Base-by-base conservation (phyloP, 2,329 filamentous ascomycete genomes). In the Scedosporium dehoogii region DNA sequence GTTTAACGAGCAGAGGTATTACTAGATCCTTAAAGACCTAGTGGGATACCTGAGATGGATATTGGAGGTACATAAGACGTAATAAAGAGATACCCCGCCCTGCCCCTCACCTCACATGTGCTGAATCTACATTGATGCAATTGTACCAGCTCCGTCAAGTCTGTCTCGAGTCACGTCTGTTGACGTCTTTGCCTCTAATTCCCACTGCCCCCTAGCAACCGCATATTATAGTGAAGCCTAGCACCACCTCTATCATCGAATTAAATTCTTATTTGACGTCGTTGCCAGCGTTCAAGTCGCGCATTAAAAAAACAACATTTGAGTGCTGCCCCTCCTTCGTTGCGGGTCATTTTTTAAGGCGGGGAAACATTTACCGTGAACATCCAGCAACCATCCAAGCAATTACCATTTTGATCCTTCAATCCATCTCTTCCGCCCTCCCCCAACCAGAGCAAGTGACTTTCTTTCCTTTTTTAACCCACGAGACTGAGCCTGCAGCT, bases 261-360 rank as follows among this genome's bases (percentile, higher is more conserved):
- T 38, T 38, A 6, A 38, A 38, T 38, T 6, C 33, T 12, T 9
- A 33, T 12, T 38, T 38, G 33, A 38, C 33, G 33, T 38, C 6
- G 33, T 38, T 38, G 33, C 6, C 33, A 38, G 33, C 10, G 12
- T 33, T n/a, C 41, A 58, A 21, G 10, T 58, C 18, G 60, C 53
- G 60, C 60, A 29, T 48, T 48, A 51, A 58, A 62, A 62, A 60
- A 53, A 53, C 53, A 27, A 51, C 33, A n/a, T 38, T 23, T 57
- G 18, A 33, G 7, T 10, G 29, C 23, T 62, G 60, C 53, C 60
- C 55, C 53, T 62, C 60, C 42, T 58, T 58, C 38, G 53, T 29
- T 58, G 60, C 53, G 60, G 60, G 59, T 62, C 60, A 58, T 58
- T 23, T 23, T 41, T 58, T 29, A 61, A 61, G 59, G 59, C 59